Percentiles rank a stretch among this genome's conserved stretches.
phyloP scores from a whole-genome alignment of 208 protist species.

The Acanthamoeba castellanii region DNA sequence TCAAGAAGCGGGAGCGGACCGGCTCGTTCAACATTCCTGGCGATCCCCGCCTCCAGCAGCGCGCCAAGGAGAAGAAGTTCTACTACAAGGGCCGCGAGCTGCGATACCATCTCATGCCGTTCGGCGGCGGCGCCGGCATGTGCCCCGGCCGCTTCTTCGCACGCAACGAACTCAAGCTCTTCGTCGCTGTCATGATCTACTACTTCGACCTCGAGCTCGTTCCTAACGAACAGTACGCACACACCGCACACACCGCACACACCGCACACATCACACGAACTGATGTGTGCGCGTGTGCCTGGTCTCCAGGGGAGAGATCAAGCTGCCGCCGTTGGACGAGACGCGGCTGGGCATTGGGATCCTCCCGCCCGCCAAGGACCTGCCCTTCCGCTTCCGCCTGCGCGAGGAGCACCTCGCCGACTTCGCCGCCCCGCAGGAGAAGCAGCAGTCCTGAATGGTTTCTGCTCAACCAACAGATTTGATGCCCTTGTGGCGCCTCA shows the following conservation, averaged over 20 bases:
- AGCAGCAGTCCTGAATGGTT: background rate
- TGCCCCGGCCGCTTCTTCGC: slow-evolving; percentile 71
- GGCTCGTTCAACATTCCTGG: slow-evolving; percentile 23
- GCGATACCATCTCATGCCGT: slow-evolving; percentile 52
- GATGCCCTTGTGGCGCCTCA: no score
- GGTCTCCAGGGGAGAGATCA: background rate
- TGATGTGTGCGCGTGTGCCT: background rate
- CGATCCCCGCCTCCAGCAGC: background rate
- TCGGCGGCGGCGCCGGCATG: slow-evolving; percentile 57
- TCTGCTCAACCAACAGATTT: no score
- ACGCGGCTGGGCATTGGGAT: slow-evolving; percentile 44
- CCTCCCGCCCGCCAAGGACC: slow-evolving; percentile 41
- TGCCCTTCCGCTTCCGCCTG: slow-evolving; percentile 61
- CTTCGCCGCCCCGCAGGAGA: background rate
- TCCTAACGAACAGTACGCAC: background rate
- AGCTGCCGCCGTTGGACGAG: slow-evolving; percentile 24
- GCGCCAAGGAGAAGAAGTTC: slow-evolving; percentile 44
- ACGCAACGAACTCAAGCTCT: slow-evolving; percentile 69
- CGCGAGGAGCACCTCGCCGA: background rate
- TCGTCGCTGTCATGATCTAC: slow-evolving; percentile 49
- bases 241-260: background rate
- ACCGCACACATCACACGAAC: background rate
- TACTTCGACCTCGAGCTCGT: slow-evolving; percentile 65
- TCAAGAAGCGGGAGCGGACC: slow-evolving; percentile 42
- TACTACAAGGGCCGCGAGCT: slow-evolving; percentile 57